Base-by-base conservation (phyloP, 768 basidiomycete genomes). In the Tubosaeta sp. region DNA sequence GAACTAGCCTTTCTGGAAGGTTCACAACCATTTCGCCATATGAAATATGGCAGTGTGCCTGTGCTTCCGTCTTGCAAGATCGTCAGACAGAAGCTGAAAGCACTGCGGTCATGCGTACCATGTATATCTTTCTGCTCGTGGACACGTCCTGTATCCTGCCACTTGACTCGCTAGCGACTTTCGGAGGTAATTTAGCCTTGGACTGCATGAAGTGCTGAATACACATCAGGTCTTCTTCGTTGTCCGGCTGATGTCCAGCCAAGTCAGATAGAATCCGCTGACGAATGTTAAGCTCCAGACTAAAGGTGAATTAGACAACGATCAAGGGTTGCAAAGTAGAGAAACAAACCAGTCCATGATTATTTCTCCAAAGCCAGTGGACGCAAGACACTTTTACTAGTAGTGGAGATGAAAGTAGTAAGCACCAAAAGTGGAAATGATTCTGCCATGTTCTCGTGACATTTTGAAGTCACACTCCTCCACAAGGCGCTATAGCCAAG, bases 31-130 rank as follows among this genome's bases (percentile, higher is more conserved):
- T 76, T 62, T 91, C 84, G 34, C 86, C 89, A 58, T 91, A 93
- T 2, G 89, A 88, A 54, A 91, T 86, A 57, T 87, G 88, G 70
- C 85, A 88, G 58, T 89, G 87, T 13, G 84, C 81, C 50, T 82
- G 75, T 3, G 86, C 85, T 11, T 82, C 80, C 17, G 86, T 72
- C 91, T 93, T 53, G 27, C 38, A 56, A 51, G 32, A 46, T 12
- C 8, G 55, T 43, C 35, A 59, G 42, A 38, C 17, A 34, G 17
- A 42, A 12, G 43, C 17, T 14, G 12, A 22, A 43, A 46, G 37
- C 1, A 51, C 17, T 26, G 37, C 19, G 31, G 7, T 16, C 16
- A 11, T 16, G 6, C 80, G 34, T 65, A 86, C 87, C 85, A 88
- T 88, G 68, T 74, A 83, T 45, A 76, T 72, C 71, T 51, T 60